phyloP scores from a whole-genome alignment of 2,329 filamentous ascomycete genomes.

The Arthrobotrys pseudoclavata region DNA sequence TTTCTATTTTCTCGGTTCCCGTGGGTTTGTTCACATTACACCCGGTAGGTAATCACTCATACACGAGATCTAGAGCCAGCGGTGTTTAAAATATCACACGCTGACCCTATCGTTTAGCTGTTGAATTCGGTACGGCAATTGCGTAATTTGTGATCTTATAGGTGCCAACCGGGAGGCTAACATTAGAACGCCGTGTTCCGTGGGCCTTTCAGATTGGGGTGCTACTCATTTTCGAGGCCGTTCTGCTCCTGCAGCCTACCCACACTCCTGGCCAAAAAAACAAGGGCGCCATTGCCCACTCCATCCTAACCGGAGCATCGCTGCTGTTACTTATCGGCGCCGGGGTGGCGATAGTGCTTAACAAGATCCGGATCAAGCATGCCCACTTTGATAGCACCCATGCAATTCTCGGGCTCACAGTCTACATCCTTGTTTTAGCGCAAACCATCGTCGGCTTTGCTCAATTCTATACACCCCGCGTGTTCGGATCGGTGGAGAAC shows the following conservation, averaged over 20 bases:
- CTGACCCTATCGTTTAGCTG: neutral
- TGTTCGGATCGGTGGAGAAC: conserved; percentile 83
- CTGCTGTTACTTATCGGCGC: conserved; percentile 75
- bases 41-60: conserved; percentile 75
- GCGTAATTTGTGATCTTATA: conserved; percentile 66
- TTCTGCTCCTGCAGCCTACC: conserved; percentile 89
- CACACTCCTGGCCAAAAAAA: conserved; percentile 81
- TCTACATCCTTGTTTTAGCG: conserved; percentile 77
- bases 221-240: conserved; percentile 81
- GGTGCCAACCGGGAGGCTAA: neutral
- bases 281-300: conserved; percentile 75
- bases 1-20: conserved; percentile 77
- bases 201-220: conserved; percentile 70
- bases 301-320: conserved; percentile 76
- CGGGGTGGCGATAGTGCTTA: conserved; percentile 81
- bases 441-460: conserved; percentile 86
- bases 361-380: conserved; percentile 75
- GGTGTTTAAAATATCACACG: neutral
- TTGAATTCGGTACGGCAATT: conserved; percentile 20
- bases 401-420: conserved; percentile 83
- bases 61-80: neutral
- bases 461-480: conserved; percentile 79
- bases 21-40: conserved; percentile 89
- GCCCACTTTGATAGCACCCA: conserved; percentile 84
- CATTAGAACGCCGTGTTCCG: neutral